Conservation (phyloP, 345 rosid genomes). For the Gossypium mustelinum region DNA sequence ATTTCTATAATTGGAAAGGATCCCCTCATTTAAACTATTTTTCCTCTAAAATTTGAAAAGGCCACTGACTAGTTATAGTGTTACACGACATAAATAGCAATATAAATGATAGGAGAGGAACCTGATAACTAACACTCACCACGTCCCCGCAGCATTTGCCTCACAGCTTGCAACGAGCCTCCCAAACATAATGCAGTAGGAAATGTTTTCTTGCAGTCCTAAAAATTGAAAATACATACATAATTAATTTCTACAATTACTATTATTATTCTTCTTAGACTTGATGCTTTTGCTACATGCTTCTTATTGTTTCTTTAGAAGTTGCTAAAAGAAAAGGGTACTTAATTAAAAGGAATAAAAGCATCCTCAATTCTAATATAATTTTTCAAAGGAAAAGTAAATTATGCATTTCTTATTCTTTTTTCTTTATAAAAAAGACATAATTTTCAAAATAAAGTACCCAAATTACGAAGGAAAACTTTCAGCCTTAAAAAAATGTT, state of each 20-base stretch:
- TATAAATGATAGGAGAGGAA: background rate
- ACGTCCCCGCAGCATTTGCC: conserved; percentile 51
- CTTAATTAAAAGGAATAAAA: background rate
- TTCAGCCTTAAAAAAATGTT: background rate
- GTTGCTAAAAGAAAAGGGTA: background rate
- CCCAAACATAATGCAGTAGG: conserved; percentile 81
- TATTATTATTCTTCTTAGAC: background rate
- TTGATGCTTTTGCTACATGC: background rate
- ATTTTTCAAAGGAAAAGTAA: background rate
- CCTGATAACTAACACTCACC: conserved; percentile 44
- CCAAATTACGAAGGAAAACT: conserved; percentile 2
- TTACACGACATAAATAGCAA: background rate
- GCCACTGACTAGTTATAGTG: background rate
- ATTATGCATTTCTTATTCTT: background rate
- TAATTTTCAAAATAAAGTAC: background rate
- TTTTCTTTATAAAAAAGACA: background rate
- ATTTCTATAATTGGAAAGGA: background rate
- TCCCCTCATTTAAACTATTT: background rate
- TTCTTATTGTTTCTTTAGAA: background rate
- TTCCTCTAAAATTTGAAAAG: background rate
- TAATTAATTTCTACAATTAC: background rate
- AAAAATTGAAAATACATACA: background rate
- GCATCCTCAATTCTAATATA: background rate
- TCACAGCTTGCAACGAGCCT: conserved; percentile 69
- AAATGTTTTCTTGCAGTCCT: conserved; percentile 89